Evolutionary conservation across 2,329 filamentous ascomycete genomes (phyloP), one percentile per base, ranked within the genome.

Genomic region (Zalaria sp.): DNA sequence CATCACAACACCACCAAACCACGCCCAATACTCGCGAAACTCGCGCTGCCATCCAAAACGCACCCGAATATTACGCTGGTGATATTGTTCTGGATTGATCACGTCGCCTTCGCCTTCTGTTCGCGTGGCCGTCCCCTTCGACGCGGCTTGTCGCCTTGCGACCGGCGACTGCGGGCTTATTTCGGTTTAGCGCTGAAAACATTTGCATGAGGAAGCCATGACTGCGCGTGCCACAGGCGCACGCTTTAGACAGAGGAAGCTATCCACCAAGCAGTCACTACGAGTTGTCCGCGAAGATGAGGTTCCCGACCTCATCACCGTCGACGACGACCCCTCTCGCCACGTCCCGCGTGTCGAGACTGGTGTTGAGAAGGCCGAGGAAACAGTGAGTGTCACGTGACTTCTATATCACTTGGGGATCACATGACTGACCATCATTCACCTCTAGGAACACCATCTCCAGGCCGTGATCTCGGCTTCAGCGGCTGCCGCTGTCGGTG

Each of bases 301-400:
- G 60, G 82, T 96, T 65, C 87, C 95, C 59, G 73, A 81, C 58
- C 51, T 48, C 28, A 46, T 44, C 42, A 75, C 72, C 57, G 77
- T 87, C 64, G 93, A 95, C 63, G 85, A 93, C 66, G 77, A 80
- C 51, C 77, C 83, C 55, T 79, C 89, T 60, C 83, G 82, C 53
- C 81, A 82, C 60, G 84, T 76, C 69, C 78, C 72, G 67, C 85
- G 81, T 57, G 86, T 95, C 60, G 87, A 91, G 60, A 95, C 88
- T 51, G 91, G 91, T 65, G 91, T 98, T 55, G 91, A 98, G 66
- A 88, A 93, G 61, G 84, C 80, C 50, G 91, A 98, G 67, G 88
- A 96, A 77, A 89, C 89, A 69, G 91, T 95, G 66, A 78, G 87
- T 84, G 52, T 49, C 55, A 42, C 9, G 25, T 29, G 27, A 44